A percentile compares a stretch with the other conserved stretches of the same genome.
phyloP scores from a whole-genome alignment of 257 asterid species.

The Solanum pinnatisectum region DNA sequence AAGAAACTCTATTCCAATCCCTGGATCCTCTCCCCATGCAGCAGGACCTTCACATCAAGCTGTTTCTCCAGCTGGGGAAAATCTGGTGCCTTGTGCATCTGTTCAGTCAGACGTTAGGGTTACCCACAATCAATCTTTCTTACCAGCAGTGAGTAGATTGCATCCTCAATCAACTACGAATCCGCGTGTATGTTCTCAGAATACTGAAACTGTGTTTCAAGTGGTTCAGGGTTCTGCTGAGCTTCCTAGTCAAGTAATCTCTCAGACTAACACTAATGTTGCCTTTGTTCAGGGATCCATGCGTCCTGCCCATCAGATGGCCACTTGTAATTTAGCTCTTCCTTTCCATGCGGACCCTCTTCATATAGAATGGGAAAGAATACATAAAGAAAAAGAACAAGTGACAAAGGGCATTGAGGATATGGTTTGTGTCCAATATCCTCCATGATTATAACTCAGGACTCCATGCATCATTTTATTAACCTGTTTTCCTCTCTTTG shows the following conservation, averaged over 20 bases:
- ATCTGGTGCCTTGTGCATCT: conserved; percentile 13
- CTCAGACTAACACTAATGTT: neutral
- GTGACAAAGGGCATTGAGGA: conserved; percentile 18
- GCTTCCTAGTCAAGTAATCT: conserved; percentile 3
- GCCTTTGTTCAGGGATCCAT: neutral
- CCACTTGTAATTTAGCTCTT: conserved; percentile 7
- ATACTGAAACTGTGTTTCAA: conserved; percentile 8
- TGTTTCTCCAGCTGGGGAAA: conserved; percentile 16
- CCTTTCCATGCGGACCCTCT: conserved; percentile 18
- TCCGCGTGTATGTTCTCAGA: neutral
- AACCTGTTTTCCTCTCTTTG: neutral
- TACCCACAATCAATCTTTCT: neutral
- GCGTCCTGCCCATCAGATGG: conserved; percentile 16
- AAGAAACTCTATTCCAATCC: neutral
- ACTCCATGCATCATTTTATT: neutral
- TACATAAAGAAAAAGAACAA: conserved; percentile 17
- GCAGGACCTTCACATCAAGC: conserved; percentile 16
- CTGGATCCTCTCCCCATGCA: neutral
- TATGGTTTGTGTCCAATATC: neutral
- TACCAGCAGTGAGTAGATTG: neutral
- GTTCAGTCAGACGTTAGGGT: neutral
- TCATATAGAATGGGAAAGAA: conserved; percentile 18
- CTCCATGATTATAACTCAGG: neutral
- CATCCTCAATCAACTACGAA: conserved; percentile 5
- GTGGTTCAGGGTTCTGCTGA: conserved; percentile 4